Conservation (phyloP, 495 filamentous ascomycete genomes). For the Aspergillus kassunensis region DNA sequence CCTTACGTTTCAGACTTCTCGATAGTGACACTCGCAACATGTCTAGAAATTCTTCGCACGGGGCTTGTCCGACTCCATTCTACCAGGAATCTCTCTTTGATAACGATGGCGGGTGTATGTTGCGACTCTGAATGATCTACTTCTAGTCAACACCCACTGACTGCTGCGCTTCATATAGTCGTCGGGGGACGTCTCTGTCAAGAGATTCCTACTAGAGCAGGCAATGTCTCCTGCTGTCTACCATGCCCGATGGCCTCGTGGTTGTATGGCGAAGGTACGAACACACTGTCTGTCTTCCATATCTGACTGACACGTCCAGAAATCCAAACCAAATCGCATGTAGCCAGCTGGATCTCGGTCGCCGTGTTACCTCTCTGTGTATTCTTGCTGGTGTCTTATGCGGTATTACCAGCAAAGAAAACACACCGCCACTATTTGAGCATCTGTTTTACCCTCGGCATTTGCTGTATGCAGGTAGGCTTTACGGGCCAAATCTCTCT, state of each 20-base stretch:
- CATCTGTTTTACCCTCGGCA: slow-evolving; percentile 72
- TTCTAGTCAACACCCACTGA: not conserved
- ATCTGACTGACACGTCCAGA: not conserved
- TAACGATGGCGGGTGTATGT: slow-evolving; percentile 59
- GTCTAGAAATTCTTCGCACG: slow-evolving; percentile 27
- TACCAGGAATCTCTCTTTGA: slow-evolving; percentile 57
- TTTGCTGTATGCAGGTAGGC: slow-evolving; percentile 73
- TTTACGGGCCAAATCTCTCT: not conserved
- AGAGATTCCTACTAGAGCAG: slow-evolving; percentile 39
- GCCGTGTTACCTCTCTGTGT: slow-evolving; percentile 64
- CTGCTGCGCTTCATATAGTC: slow-evolving; percentile 42
- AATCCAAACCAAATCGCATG: slow-evolving; percentile 42
- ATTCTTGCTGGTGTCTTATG: slow-evolving; percentile 79
- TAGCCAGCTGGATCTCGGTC: slow-evolving; percentile 77
- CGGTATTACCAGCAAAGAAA: slow-evolving; percentile 79
- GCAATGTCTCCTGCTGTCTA: slow-evolving; percentile 66
- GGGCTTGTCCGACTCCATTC: slow-evolving; percentile 62
- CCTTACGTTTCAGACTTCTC: slow-evolving; percentile 4
- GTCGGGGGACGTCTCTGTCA: slow-evolving; percentile 63
- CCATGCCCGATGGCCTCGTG: slow-evolving; percentile 85
- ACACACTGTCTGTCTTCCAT: not conserved
- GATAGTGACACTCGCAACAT: slow-evolving; percentile 21
- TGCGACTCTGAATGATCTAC: not conserved
- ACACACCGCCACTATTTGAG: slow-evolving; percentile 91
- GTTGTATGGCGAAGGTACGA: slow-evolving; percentile 72